These are phyloP conservation scores for Brassica cretica DNA, from an alignment of 345 rosid genomes.

Conservation along the genomic window DNA sequence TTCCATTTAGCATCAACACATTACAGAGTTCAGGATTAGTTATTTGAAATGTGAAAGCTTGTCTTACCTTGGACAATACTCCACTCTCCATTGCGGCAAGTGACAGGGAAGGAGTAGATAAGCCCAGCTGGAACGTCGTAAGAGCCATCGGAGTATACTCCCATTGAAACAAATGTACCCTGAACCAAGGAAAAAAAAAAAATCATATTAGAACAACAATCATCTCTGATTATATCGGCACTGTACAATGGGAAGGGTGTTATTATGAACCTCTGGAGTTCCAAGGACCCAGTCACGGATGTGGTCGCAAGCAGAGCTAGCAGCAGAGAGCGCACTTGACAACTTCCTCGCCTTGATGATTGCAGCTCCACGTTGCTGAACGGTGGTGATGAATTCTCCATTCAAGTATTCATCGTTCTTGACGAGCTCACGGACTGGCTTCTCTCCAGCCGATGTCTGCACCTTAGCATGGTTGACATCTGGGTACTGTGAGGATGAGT, in stretches of 20 bases:
- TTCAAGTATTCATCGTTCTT: not conserved
- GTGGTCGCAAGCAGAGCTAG: not conserved
- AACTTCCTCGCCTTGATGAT: not conserved
- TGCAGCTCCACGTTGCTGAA: not conserved
- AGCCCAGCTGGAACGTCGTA: constrained; percentile 94
- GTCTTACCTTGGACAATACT: constrained; percentile 78
- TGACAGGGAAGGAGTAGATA: constrained; percentile 94
- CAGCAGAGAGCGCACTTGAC: not conserved
- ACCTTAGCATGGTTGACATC: constrained; percentile 1
- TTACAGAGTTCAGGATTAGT: not conserved
- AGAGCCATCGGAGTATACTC: constrained; percentile 96
- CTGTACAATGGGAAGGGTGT: not conserved
- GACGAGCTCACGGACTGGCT: not conserved
- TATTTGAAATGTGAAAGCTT: not conserved
- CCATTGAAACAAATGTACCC: constrained; percentile 99
- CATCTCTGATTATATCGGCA: not conserved
- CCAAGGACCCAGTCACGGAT: constrained; percentile 1
- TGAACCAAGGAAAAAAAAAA: constrained; percentile 23
- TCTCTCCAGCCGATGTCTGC: not conserved
- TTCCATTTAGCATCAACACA: not conserved
- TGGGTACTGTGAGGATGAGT: not conserved
- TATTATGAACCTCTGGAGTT: constrained; percentile 1
- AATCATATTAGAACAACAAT: constrained; percentile 10
- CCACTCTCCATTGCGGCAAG: constrained; percentile 89
- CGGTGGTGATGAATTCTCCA: not conserved